Evolutionary conservation across 1,139 yeast species (phyloP), one percentile per base, ranked within the genome.

Genomic region (Geotrichum restrictum): DNA sequence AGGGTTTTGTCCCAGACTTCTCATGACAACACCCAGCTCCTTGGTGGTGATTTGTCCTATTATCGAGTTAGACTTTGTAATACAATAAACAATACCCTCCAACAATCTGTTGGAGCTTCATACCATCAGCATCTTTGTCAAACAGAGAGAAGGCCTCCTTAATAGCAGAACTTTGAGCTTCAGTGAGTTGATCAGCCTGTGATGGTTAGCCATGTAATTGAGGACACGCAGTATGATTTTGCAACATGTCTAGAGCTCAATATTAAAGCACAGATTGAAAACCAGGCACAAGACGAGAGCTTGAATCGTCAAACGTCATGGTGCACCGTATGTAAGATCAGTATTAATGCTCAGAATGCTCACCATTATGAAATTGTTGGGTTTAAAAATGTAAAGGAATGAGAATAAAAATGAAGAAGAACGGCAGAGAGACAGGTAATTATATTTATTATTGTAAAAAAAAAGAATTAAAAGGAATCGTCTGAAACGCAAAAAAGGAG

Each of bases 1-100:
- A 34, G 98, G 98, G 66, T 91, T 91, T 72, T 89, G 95, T 44
- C 98, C 98, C 67, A 93, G 78, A n/a, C 96, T 88, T 73, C 98
- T 83, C 98, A 93, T 93, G 53, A 93, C 98, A 8, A 96, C 88
- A 61, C 98, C 97, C 64, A 93, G 79, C 73, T 93, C 98, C 68
- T 87, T 83, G 64, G 96, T 87, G 58, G 97, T 88, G 74, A 93
- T 93, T 69, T 88, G 66, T 57, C 48, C 48, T 45, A 36, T 22
- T 5, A 8, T n/a, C 4, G 11, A 13, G 48, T 36, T 27, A 45
- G 36, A 14, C 1, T 29, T 11, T 14, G n/a, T 8, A 4, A 3
- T 10, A n/a, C 31, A 24, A 24, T 3, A 22, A n/a, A 40, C 11
- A 16, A 24, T 2, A 22, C 11, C 11, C 31, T 7, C 13, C 4